These are phyloP conservation scores for Suhomyces ambrosiae DNA, from an alignment of 1,139 yeast species.

Conservation along the genomic window DNA sequence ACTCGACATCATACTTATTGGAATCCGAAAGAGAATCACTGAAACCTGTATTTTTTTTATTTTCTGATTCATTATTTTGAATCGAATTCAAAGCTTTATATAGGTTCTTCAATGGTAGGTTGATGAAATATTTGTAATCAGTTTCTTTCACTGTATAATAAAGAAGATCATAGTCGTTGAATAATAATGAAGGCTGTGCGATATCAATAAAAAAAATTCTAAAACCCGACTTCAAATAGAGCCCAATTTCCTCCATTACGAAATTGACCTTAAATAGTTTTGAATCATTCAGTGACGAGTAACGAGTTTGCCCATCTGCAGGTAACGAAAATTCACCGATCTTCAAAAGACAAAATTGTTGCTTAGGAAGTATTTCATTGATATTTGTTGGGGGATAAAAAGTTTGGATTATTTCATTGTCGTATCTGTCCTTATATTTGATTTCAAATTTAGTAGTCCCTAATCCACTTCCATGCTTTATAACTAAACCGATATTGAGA, in stretches of 20 bases:
- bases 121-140: slow-evolving; percentile 44
- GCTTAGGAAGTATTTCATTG: slow-evolving; percentile 57
- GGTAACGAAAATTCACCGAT: slow-evolving; percentile 51
- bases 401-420: slow-evolving; percentile 30
- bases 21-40: slow-evolving; percentile 32
- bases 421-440: slow-evolving; percentile 26
- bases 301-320: background rate
- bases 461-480: slow-evolving; percentile 56
- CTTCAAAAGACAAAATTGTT: slow-evolving; percentile 53
- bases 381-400: slow-evolving; percentile 61
- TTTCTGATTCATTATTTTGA: no score
- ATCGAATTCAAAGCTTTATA: slow-evolving; percentile 43
- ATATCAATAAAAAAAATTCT: slow-evolving; percentile 61
- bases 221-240: slow-evolving; percentile 57
- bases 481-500: slow-evolving; percentile 51
- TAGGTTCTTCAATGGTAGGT: slow-evolving; percentile 45
- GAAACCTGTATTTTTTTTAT: no score
- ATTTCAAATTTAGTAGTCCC: slow-evolving; percentile 62
- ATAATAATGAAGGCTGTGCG: slow-evolving; percentile 44
- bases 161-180: slow-evolving; percentile 46
- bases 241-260: slow-evolving; percentile 62
- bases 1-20: slow-evolving; percentile 27
- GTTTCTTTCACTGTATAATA: slow-evolving; percentile 47
- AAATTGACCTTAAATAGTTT: slow-evolving; percentile 45
- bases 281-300: slow-evolving; percentile 14